Evolutionary conservation across 1,139 yeast species (phyloP), one percentile per base, ranked within the genome.

Genomic region (Hyphopichia fennica): DNA sequence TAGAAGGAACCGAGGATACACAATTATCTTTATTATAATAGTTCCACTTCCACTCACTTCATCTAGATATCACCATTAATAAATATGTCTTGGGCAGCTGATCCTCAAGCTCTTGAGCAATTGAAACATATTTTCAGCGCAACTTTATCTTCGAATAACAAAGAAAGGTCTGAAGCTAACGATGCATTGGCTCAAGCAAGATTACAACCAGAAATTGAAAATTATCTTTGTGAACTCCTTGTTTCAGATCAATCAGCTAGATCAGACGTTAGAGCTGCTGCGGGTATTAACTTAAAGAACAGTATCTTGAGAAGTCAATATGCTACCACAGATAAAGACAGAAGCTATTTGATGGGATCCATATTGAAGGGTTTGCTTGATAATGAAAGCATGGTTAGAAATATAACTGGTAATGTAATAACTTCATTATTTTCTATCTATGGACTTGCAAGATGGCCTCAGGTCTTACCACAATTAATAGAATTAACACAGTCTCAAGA

Each of bases 351-450:
- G 25, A 73, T 87, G 52, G 67, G 73, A n/a, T 72, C 82, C 50
- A 73, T 90, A 20, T 65, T 88, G 31, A 73, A 75, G 42, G 99
- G 97, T 1, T 72, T 93, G 40, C 61, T 78, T 39, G 87, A 81
- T 43, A 55, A 67, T 1, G 81, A 81, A 47, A 61, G 69, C 16
- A 67, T 87, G 55, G 87, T 91, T 20, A 77, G 96, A 48, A 89
- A 87, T 57, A 88, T 91, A 47, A 84, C 96, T 13, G 96, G 98
- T 36, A 91, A 84, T 57, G 96, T 90, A 41, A 83, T 93, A 41
- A 87, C 98, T 2, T 77, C 96, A 0, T 66, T 93, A 34, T 86
- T 91, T 52, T 74, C 86, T 8, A 71, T 80, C n/a, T 79, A 81
- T 38, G 95, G 96, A 1, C 72, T 87, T 35, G 63, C 69, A 27